phyloP scores from a whole-genome alignment of 2,329 filamentous ascomycete species.

The Pseudofabraea citricarpa region DNA sequence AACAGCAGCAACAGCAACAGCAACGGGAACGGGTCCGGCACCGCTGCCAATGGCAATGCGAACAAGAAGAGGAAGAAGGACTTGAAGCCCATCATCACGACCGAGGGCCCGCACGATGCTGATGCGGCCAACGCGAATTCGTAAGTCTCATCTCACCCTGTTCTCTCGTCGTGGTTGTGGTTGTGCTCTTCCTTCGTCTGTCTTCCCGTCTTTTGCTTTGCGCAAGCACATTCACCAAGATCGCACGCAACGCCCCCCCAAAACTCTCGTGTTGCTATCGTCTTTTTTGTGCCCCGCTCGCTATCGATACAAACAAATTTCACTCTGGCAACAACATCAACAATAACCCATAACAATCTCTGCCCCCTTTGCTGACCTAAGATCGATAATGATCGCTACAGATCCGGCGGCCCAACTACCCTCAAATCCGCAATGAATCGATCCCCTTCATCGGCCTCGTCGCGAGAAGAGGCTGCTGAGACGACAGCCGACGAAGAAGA shows the following conservation, averaged over 20 bases:
- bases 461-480: slow-evolving; percentile 78
- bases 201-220: too few relatives aligned
- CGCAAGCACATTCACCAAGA: too few relatives aligned
- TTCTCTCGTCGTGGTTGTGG: not conserved
- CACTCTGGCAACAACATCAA: too few relatives aligned
- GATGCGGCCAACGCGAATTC: slow-evolving; percentile 13
- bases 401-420: slow-evolving; percentile 22
- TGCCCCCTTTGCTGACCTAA: too few relatives aligned
- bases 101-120: slow-evolving; percentile 37
- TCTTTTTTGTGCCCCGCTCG: slow-evolving; percentile 16
- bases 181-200: slow-evolving; percentile 25
- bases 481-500: slow-evolving; percentile 98
- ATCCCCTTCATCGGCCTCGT: slow-evolving; percentile 65
- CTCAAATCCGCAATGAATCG: slow-evolving; percentile 24
- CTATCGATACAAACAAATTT: too few relatives aligned
- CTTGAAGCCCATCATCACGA: slow-evolving; percentile 57
- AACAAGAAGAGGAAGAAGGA: slow-evolving; percentile 57
- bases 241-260: too few relatives aligned
- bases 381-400: slow-evolving; percentile 22
- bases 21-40: slow-evolving; percentile 45
- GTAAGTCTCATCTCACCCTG: not conserved
- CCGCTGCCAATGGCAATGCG: slow-evolving; percentile 39
- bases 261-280: not conserved
- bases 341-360: too few relatives aligned
- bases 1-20: slow-evolving; percentile 39